Evolutionary conservation across 2,329 filamentous ascomycete genomes (phyloP).

Genomic region (Paramyrothecium roridum): DNA sequence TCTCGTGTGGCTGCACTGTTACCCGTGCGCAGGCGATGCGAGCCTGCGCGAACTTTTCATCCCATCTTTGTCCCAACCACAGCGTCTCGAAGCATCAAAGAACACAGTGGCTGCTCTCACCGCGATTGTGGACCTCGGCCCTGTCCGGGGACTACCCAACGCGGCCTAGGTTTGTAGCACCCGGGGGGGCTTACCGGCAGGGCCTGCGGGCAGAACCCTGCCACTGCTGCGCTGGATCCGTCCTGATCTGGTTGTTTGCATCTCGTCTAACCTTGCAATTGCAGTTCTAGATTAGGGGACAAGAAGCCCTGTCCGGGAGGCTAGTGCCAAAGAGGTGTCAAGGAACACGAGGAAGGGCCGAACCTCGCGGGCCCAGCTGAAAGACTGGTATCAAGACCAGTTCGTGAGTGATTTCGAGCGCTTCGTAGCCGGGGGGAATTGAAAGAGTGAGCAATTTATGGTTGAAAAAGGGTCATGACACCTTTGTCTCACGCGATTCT

Average conservation of each 20-base stretch:
- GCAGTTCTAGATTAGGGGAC: background rate
- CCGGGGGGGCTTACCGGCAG: background rate
- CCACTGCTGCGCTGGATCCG: background rate
- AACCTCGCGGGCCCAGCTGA: background rate
- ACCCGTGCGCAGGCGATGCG: no score
- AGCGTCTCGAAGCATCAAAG: background rate
- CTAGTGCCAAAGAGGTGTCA: background rate
- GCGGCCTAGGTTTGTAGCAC: background rate
- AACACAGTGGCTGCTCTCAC: background rate
- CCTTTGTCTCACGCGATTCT: no score
- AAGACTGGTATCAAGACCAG: no score
- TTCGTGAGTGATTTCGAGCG: no score
- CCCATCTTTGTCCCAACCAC: background rate
- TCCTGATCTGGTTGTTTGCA: background rate
- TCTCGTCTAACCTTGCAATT: background rate
- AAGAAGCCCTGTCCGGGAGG: background rate
- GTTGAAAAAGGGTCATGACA: no score
- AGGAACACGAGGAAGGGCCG: background rate
- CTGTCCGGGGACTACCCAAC: background rate
- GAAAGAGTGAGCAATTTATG: no score
- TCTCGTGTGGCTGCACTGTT: background rate
- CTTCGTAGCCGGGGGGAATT: no score
- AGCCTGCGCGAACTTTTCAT: no score
- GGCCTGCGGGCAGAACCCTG: background rate
- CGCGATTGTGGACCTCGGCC: background rate